phyloP scores from a whole-genome alignment of 75 land plant species.

The Larix kaempferi region DNA sequence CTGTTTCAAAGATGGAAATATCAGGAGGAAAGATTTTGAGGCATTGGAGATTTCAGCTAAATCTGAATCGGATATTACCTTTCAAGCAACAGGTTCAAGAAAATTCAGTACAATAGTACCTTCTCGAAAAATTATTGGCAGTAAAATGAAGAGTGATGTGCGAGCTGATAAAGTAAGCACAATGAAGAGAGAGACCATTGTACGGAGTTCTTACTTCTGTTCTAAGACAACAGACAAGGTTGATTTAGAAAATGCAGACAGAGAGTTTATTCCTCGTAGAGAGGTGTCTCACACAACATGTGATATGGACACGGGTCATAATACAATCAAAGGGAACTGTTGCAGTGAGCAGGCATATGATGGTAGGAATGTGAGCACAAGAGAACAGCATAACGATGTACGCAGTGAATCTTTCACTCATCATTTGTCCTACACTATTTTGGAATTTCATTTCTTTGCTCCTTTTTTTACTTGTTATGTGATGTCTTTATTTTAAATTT shows the following conservation, averaged over 20 bases:
- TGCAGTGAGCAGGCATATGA: neutral
- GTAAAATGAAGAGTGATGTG: neutral
- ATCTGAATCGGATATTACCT: conserved; percentile 1
- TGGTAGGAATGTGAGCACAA: neutral
- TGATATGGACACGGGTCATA: neutral
- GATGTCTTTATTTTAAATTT: neutral
- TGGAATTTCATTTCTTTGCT: neutral
- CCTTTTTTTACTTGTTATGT: neutral
- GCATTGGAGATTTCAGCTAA: neutral
- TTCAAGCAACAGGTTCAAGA: neutral
- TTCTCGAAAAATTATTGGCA: neutral
- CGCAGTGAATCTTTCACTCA: neutral
- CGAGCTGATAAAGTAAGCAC: neutral
- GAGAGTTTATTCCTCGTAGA: neutral
- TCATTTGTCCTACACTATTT: neutral
- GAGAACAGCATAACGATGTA: neutral
- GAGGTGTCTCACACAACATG: neutral
- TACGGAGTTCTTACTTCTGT: conserved; percentile 27
- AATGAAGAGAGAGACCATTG: conserved; percentile 11
- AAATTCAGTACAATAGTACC: neutral
- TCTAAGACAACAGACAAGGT: neutral
- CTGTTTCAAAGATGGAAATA: neutral
- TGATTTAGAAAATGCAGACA: conserved; percentile 10
- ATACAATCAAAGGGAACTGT: neutral
- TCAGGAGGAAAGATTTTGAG: neutral